Evolutionary conservation across 805 yeast species (phyloP).

Genomic region (Metschnikowia dekortorum): DNA sequence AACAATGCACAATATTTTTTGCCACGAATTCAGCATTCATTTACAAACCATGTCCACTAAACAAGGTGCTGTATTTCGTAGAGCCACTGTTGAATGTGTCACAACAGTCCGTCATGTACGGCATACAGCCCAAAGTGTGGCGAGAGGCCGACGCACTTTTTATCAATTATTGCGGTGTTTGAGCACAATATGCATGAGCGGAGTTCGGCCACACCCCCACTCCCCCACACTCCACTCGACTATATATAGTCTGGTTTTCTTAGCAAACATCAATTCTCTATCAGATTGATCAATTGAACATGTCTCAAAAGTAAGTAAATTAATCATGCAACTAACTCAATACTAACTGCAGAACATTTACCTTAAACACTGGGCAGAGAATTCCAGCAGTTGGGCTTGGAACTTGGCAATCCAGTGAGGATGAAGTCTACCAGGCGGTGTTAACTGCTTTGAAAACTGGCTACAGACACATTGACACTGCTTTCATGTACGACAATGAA

Average conservation of each 20-base stretch:
- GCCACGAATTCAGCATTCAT: too few relatives aligned
- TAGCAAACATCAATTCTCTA: neutral
- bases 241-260: neutral
- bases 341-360: constrained; percentile 20
- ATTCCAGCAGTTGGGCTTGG: constrained; percentile 74
- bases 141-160: neutral
- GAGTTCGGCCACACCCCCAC: constrained; percentile 1
- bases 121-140: neutral
- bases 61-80: neutral
- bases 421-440: constrained; percentile 55
- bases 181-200: neutral
- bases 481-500: constrained; percentile 57
- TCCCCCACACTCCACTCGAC: neutral
- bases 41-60: too few relatives aligned
- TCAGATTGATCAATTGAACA: neutral
- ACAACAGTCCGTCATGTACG: neutral
- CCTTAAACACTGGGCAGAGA: constrained; percentile 51
- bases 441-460: constrained; percentile 52
- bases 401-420: constrained; percentile 62
- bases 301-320: constrained; percentile 1
- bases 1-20: too few relatives aligned
- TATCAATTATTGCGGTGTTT: neutral
- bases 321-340: neutral
- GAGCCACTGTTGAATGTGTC: neutral
- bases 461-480: constrained; percentile 49